A percentile compares a stretch with the other conserved stretches of the same genome.
Conservation (phyloP, 2,329 filamentous ascomycete species). For the Trichoderma sp. region DNA sequence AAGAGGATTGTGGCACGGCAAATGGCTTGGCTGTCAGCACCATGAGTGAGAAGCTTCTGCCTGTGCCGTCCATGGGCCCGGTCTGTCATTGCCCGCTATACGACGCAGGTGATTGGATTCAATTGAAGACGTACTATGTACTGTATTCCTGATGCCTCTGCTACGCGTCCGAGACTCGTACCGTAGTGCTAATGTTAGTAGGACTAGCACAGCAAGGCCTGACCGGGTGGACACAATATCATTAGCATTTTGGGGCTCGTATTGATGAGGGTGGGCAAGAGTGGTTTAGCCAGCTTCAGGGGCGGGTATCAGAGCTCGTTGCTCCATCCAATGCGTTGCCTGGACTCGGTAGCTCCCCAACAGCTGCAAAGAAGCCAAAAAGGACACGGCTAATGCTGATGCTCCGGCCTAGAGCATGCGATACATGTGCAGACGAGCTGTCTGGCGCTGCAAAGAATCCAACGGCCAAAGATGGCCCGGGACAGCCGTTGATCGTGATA, state of each 20-base stretch:
- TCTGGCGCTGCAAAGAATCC: background rate
- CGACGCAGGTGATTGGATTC: background rate
- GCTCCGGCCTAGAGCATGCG: background rate
- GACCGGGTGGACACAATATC: background rate
- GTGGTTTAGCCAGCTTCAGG: slow-evolving; percentile 11
- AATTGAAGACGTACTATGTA: background rate
- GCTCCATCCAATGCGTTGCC: background rate
- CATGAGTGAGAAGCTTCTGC: background rate
- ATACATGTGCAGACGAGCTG: background rate
- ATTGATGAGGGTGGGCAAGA: slow-evolving; percentile 14
- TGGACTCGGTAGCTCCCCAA: background rate
- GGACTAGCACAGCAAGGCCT: no score
- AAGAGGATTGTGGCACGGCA: background rate
- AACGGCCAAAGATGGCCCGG: background rate
- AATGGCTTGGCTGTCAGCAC: slow-evolving; percentile 1
- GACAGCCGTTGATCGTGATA: slow-evolving; percentile 11
- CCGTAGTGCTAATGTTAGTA: background rate
- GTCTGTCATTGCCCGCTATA: background rate
- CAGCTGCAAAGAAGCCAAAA: background rate
- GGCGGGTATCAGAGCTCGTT: slow-evolving; percentile 3
- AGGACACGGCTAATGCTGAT: background rate
- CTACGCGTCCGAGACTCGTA: background rate
- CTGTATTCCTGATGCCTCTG: background rate
- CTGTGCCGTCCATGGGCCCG: background rate
- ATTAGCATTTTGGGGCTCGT: slow-evolving; percentile 11